A percentile compares a stretch with the other conserved stretches of the same genome.
These are phyloP conservation scores for Panus rudis DNA, from an alignment of 768 basidiomycete species.

Conservation along the genomic window DNA sequence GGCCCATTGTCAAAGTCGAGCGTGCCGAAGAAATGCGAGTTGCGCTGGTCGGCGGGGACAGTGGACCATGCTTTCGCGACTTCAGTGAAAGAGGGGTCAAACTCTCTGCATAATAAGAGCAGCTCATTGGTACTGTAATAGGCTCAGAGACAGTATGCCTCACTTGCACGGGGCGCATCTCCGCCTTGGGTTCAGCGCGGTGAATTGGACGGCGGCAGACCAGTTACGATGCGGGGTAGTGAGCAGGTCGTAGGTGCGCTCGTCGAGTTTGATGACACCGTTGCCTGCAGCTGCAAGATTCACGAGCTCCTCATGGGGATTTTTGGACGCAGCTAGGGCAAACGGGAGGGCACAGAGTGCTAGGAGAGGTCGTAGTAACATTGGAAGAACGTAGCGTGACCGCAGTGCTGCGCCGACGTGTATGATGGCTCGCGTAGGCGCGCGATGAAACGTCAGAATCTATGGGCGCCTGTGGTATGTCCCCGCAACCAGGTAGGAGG, in stretches of 20 bases:
- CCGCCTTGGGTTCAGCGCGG: conserved; percentile 74
- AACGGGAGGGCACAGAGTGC: conserved; percentile 27
- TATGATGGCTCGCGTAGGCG: too few relatives aligned
- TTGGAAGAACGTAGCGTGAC: conserved; percentile 14
- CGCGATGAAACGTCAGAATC: too few relatives aligned
- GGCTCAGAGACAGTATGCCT: conserved; percentile 19
- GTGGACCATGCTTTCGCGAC: conserved; percentile 81
- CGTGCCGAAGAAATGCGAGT: conserved; percentile 88
- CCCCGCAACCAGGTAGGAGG: too few relatives aligned
- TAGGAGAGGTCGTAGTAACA: conserved; percentile 25
- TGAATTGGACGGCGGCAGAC: conserved; percentile 83
- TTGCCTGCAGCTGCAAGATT: conserved; percentile 63
- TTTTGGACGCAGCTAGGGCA: conserved; percentile 21
- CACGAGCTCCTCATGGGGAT: conserved; percentile 49
- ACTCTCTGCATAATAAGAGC: conserved; percentile 48
- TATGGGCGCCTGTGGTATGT: too few relatives aligned
- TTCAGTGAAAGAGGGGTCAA: conserved; percentile 75
- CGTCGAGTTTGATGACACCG: conserved; percentile 79
- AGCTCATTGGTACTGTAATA: too few relatives aligned
- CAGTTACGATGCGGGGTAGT: conserved; percentile 73
- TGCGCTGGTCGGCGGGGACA: conserved; percentile 50
- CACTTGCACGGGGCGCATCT: conserved; percentile 92
- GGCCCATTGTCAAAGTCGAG: conserved; percentile 80
- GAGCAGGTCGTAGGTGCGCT: conserved; percentile 69
- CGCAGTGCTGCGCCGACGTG: too few relatives aligned